Conservation (phyloP, 208 protist species). For the Trichomonas vaginalis region DNA sequence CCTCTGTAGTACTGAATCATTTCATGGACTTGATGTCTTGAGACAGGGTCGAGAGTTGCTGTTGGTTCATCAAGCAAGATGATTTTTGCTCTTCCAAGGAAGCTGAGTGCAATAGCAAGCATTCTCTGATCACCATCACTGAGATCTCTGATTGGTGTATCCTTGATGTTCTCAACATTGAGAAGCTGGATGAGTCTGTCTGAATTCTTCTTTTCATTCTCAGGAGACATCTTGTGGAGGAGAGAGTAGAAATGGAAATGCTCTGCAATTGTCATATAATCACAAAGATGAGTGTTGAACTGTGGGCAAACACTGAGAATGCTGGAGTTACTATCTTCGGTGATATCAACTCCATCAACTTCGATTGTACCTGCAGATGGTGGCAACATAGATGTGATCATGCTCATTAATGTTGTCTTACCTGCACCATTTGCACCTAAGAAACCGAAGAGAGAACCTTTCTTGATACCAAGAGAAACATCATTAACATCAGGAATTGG, state of each 20-base stretch:
- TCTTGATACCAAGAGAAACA: background rate
- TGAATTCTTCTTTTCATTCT: background rate
- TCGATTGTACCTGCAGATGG: slow-evolving; percentile 22
- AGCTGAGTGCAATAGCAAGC: background rate
- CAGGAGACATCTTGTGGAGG: background rate
- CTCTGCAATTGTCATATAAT: background rate
- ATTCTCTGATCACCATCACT: background rate
- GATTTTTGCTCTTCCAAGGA: background rate
- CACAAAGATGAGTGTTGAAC: background rate
- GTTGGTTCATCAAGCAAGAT: slow-evolving; percentile 16
- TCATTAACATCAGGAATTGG: background rate
- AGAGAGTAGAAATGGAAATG: background rate
- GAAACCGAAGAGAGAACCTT: background rate
- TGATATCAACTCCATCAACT: background rate
- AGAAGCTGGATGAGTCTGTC: background rate
- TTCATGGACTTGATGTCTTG: background rate
- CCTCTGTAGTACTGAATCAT: background rate
- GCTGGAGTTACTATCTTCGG: background rate
- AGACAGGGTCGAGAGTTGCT: background rate
- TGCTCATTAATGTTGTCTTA: slow-evolving; percentile 26
- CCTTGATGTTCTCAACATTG: background rate
- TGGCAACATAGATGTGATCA: background rate
- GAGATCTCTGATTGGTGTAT: background rate
- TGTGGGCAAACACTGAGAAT: background rate
- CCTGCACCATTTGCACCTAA: slow-evolving; percentile 28